phyloP scores from a whole-genome alignment of 129 eudicot genomes.

The Helichrysum umbraculigerum region DNA sequence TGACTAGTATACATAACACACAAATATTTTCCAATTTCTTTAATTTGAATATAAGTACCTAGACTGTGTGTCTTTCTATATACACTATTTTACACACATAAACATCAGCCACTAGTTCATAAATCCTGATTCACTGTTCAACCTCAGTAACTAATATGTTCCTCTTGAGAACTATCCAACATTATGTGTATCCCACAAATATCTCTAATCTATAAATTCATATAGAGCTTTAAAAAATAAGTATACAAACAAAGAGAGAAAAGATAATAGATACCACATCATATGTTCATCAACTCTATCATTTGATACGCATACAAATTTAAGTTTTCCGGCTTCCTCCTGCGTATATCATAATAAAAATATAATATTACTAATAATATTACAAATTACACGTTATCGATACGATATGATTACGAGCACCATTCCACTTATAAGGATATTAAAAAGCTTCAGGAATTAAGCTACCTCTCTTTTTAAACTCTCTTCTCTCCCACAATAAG shows the following conservation, averaged over 20 bases:
- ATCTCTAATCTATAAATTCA: neutral
- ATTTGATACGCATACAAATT: constrained; percentile 77
- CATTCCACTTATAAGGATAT: constrained; percentile 8
- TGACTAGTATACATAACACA: constrained; percentile 11
- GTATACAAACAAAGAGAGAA: constrained; percentile 24
- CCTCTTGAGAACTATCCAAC: neutral
- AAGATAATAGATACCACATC: constrained; percentile 76
- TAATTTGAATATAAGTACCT: neutral
- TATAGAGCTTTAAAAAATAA: neutral
- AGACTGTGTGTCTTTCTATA: constrained; percentile 4
- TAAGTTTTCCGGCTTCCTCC: constrained; percentile 89
- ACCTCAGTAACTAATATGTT: neutral
- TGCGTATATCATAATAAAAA: constrained; percentile 28
- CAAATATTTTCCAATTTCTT: neutral
- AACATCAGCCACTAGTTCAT: neutral
- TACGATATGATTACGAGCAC: neutral
- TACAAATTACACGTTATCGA: neutral
- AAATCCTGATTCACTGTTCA: neutral
- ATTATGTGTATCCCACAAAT: neutral
- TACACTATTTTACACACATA: neutral
- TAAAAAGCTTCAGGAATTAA: neutral
- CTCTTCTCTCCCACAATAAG: constrained; percentile 95
- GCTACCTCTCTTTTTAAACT: constrained; percentile 83
- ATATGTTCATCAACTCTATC: constrained; percentile 84
- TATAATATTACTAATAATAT: neutral